Base-by-base conservation (phyloP, 139 green algal species). In the Chlorella sp. region DNA sequence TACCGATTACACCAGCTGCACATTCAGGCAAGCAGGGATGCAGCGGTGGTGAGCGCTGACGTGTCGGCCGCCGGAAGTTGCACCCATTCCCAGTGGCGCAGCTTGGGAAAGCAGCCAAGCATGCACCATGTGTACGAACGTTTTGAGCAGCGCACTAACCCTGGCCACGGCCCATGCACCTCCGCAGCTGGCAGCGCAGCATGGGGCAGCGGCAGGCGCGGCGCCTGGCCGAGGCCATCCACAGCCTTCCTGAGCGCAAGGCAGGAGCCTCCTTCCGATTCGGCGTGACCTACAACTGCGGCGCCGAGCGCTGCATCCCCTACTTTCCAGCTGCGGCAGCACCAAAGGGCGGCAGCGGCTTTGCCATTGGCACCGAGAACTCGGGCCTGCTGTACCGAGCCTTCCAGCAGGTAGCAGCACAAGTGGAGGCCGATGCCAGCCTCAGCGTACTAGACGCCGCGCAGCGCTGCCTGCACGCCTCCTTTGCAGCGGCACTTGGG, bases 321-420 rank as follows among this genome's bases (percentile, higher is more conserved):
- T 93, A 86, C 82, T 93, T 93, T 76, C 90, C 90, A 24, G 90
- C 38, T 32, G 64, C 81, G 28, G 84, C 67, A 38, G 41, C 82
- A 1, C 65, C n/a, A 43, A 6, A 14, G 26, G 34, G 60, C 20
- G 26, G 34, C 1, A 48, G 51, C 30, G 54, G 65, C 24, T 93
- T 93, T 79, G 85, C 89, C 60, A 62, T 93, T 0, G 90, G 82
- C 62, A 89, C 80, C 9, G 90, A 93, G 32, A 91, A 88, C 51
- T 81, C 77, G 19, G 83, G 28, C 40, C 38, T 92, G 64, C 83
- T 92, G 41, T 32, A 86, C 68, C 14, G 72, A 17, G 90, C 90
- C 8, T 90, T 89, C 32, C 41, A 74, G 77, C 40, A n/a, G 28
- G 77, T 41, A 43, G 62, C 32, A 58, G 65, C 65, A 77, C 56